Evolutionary conservation across 1,139 yeast species (phyloP).

Genomic region (Kodamaea fungicola): DNA sequence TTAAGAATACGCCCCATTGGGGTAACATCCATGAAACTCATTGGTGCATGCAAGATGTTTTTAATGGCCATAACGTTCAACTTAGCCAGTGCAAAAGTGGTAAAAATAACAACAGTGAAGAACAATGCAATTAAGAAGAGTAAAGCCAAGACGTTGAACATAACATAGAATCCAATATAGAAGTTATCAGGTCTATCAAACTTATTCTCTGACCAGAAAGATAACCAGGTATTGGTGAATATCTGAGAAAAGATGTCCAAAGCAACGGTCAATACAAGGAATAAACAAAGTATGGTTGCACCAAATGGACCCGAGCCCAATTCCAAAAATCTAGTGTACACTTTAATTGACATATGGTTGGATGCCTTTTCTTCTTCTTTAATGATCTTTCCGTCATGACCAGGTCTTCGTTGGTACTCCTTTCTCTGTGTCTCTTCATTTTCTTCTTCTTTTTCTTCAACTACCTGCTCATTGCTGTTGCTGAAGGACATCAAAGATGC

Average conservation of each 20-base stretch:
- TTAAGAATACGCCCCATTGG: conserved; percentile 45
- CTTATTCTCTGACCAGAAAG: conserved; percentile 32
- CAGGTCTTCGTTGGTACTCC: conserved; percentile 16
- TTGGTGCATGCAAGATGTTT: conserved; percentile 39
- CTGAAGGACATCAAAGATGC: conserved; percentile 50
- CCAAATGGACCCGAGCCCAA: conserved; percentile 11
- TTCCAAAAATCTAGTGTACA: conserved; percentile 13
- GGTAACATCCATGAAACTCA: conserved; percentile 42
- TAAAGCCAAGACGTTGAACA: conserved; percentile 36
- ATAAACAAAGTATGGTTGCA: conserved; percentile 6
- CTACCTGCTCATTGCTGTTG: no score
- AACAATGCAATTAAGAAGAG: conserved; percentile 49
- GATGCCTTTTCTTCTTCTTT: conserved; percentile 20
- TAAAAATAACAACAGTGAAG: conserved; percentile 50
- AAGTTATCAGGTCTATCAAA: conserved; percentile 17
- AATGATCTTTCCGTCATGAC: conserved; percentile 29
- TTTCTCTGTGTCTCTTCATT: conserved; percentile 19
- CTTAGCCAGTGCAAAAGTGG: conserved; percentile 37
- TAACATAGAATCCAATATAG: conserved; percentile 28
- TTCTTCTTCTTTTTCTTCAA: conserved; percentile 19
- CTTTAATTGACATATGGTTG: conserved; percentile 12
- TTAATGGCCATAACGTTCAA: conserved; percentile 36
- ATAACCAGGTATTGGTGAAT: conserved; percentile 34
- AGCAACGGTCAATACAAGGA: conserved; percentile 18
- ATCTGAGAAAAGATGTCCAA: conserved; percentile 22